phyloP scores from a whole-genome alignment of 345 rosid genomes.

The Populus ilicifolia region DNA sequence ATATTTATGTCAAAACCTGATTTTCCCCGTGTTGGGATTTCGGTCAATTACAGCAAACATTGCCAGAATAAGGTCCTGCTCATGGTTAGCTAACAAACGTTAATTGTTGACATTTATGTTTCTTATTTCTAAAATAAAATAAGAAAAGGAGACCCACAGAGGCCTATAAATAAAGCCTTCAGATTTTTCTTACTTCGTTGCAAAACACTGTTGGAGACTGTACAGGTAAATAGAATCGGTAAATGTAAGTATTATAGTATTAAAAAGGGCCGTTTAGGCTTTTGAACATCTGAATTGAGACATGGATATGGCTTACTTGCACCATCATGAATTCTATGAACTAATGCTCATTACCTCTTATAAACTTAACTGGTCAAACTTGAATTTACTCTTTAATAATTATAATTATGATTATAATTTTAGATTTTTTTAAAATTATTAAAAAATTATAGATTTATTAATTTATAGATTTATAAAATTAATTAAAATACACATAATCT shows the following conservation, averaged over 20 bases:
- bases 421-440: fast-evolving
- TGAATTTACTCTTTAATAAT: too few relatives aligned
- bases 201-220: not conserved
- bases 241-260: not conserved
- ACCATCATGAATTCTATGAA: not conserved
- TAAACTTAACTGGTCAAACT: too few relatives aligned
- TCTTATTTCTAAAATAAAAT: not conserved
- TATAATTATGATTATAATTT: too few relatives aligned
- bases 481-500: fast-evolving
- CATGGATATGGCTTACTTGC: not conserved
- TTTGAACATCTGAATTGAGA: not conserved
- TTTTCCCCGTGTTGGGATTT: too few relatives aligned
- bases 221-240: not conserved
- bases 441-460: too few relatives aligned
- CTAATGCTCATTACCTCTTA: too few relatives aligned
- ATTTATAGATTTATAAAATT: fast-evolving
- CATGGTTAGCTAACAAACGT: too few relatives aligned
- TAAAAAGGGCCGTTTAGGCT: not conserved
- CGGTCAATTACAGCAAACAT: too few relatives aligned
- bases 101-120: too few relatives aligned
- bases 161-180: too few relatives aligned
- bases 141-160: not conserved
- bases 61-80: too few relatives aligned
- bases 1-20: too few relatives aligned
- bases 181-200: not conserved